Evolutionary conservation across 2,329 filamentous ascomycete genomes (phyloP), one percentile per base, ranked within the genome.

Genomic region (Xylariaceae sp.): DNA sequence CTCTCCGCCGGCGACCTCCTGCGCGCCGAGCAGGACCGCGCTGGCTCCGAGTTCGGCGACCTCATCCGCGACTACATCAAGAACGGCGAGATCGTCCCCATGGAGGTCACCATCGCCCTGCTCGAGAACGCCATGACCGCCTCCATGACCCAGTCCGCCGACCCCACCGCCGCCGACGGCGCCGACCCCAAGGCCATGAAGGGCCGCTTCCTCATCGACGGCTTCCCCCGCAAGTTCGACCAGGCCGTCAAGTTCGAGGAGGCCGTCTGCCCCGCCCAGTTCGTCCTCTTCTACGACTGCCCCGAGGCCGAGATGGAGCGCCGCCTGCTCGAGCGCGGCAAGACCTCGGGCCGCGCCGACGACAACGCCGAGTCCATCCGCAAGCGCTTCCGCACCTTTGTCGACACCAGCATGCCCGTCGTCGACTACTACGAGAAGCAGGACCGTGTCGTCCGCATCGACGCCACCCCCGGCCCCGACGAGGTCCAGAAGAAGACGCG

Each of bases 321-420:
- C 59, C 78, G 91, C 22, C 71, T 98, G 52, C 68, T 97, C 51
- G 85, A 95, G 71, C 79, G 91, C 38, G 93, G 91, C 48, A 87
- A 95, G 81, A 97, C 91, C 13, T 90, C 85, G 60, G 93, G 93
- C 32, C 78, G 93, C 50, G 73, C 85, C 38, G 93, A 98, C 66
- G 93, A 98, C 70, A 98, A 98, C 63, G 85, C 82, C 42, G 93
- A 95, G 68, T 89, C 83, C 59, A 98, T 97, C 65, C 85, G 87
- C 72, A 98, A 98, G 83, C 80, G 93, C 43, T 98, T 98, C 76
- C 83, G 81, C 61, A 90, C 85, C 3, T 98, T 97, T 62, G 73
- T 94, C 56, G 89, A 97, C 68, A 95, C 89, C 2, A 95, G 89
- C 69, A 96, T 97, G 91, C 93, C 93, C 19, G 93, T 97, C 35